phyloP scores from a whole-genome alignment of 306 rosid species.

The Phaseolus lunatus region DNA sequence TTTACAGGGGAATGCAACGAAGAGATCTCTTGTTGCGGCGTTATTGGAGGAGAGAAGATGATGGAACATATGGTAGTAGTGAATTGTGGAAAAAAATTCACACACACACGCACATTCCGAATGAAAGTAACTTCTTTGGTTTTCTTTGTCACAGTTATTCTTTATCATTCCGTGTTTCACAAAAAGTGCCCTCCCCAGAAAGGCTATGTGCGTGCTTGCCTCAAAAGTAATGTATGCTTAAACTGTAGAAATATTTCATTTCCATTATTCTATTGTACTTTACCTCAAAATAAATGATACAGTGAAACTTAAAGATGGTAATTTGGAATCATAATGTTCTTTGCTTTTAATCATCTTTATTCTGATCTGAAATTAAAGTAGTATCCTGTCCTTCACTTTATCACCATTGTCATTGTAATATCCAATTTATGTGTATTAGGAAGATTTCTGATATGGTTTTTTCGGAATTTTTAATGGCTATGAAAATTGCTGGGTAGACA shows the following conservation, averaged over 20 bases:
- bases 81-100: slow-evolving; percentile 30
- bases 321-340: slow-evolving; percentile 35
- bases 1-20: slow-evolving; percentile 83
- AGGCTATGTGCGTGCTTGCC: slow-evolving; percentile 95
- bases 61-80: slow-evolving; percentile 90
- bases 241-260: slow-evolving; percentile 37
- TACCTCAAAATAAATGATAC: slow-evolving; percentile 18
- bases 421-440: slow-evolving; percentile 21
- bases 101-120: not conserved
- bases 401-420: slow-evolving; percentile 29
- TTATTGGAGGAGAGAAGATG: slow-evolving; percentile 99
- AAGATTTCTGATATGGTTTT: slow-evolving; percentile 23
- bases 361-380: slow-evolving; percentile 37
- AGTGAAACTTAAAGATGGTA: slow-evolving; percentile 11
- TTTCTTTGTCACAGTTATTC: slow-evolving; percentile 74
- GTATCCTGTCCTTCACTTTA: slow-evolving; percentile 33
- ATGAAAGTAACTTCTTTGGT: slow-evolving; percentile 52
- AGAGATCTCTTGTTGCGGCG: slow-evolving; percentile 94
- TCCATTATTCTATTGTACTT: slow-evolving; percentile 37
- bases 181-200: slow-evolving; percentile 76
- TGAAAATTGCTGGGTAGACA: slow-evolving; percentile 29
- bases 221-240: slow-evolving; percentile 96
- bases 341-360: slow-evolving; percentile 38
- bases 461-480: slow-evolving; percentile 7
- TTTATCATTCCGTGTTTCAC: slow-evolving; percentile 92